Base-by-base conservation (phyloP, 2,329 filamentous ascomycete species). In the Colletotrichum sojae region DNA sequence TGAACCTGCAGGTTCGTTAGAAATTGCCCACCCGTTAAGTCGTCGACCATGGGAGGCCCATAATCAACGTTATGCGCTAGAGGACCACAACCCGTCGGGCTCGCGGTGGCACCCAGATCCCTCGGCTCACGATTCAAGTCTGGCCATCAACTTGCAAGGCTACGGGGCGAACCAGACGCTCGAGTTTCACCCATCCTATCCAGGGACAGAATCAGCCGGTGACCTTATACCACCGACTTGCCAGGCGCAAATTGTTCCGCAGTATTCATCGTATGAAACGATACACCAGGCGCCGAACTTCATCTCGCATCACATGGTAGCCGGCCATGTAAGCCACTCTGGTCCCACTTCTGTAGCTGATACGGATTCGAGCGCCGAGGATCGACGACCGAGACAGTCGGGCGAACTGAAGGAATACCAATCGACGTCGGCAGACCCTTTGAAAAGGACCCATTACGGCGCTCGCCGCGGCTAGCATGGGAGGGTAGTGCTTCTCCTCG, bases 91-190 rank as follows among this genome's bases (percentile, higher is more conserved):
- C 43, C 16, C 16, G 40, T 54, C 45, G 20, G 27, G 20, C 12
- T 8, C 51, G 22, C 27, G 45, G 27, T 69, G 63, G 56, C 40
- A 25, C 15, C 45, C 52, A 27, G 15, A 45, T 16, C 25, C 49
- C 25, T 52, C 52, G 25, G 45, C 6, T 6, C 51, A 54, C 16
- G 20, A 43, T 15, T 15, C 27, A 31, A 27, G 46, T 6, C 25
- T 61, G 13, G 15, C 55, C 4, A 31, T 46, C 13, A 69, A 69
- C 36, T 16, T 55, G 25, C 36, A 51, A 15, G 52, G 45, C 20
- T 57, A 61, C 22, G 45, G n/a, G 20, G 25, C 55, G 27, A 69
- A 57, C 20, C 67, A 61, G 25, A 15, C 43, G 8, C 45, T 69
- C 43, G 45, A 61, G 15, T 69, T 61, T 31, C 49, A 51, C 39